These are phyloP conservation scores for Kodamaea sp. DNA, from an alignment of 1,139 yeast species.

Conservation along the genomic window DNA sequence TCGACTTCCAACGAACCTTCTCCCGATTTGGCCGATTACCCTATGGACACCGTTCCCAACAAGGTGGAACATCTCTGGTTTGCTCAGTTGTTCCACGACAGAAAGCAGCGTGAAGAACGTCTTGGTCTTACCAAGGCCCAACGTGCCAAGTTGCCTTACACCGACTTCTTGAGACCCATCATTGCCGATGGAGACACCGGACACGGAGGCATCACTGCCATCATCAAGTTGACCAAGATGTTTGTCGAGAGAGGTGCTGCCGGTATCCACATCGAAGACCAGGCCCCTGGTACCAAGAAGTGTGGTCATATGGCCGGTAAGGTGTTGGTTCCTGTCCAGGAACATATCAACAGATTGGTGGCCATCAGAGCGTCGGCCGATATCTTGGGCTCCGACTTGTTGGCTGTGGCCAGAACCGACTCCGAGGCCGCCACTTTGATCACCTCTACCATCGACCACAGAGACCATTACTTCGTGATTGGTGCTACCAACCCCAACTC, in stretches of 20 bases:
- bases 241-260: constrained; percentile 99
- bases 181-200: constrained; percentile 99
- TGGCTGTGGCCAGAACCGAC: constrained; percentile 93
- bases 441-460: constrained; percentile 89
- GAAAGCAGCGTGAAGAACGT: constrained; percentile 92
- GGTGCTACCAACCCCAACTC: constrained; percentile 89
- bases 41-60: constrained; percentile 98
- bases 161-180: constrained; percentile 89
- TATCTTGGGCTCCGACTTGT: constrained; percentile 81
- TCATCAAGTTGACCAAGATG: constrained; percentile 91
- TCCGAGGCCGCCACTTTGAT: constrained; percentile 96
- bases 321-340: constrained; percentile 96
- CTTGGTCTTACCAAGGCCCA: constrained; percentile 57
- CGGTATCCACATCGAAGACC: constrained; percentile 97
- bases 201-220: constrained; percentile 97
- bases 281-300: constrained; percentile 97
- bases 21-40: constrained; percentile 98
- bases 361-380: constrained; percentile 97
- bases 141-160: constrained; percentile 64
- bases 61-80: constrained; percentile 96
- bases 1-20: constrained; percentile 97
- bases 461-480: constrained; percentile 90
- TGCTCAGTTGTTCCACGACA: constrained; percentile 96
- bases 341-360: constrained; percentile 90
- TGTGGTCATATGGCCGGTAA: constrained; percentile 99